phyloP scores from a whole-genome alignment of 768 basidiomycete species.

The Leccinum arenicola region DNA sequence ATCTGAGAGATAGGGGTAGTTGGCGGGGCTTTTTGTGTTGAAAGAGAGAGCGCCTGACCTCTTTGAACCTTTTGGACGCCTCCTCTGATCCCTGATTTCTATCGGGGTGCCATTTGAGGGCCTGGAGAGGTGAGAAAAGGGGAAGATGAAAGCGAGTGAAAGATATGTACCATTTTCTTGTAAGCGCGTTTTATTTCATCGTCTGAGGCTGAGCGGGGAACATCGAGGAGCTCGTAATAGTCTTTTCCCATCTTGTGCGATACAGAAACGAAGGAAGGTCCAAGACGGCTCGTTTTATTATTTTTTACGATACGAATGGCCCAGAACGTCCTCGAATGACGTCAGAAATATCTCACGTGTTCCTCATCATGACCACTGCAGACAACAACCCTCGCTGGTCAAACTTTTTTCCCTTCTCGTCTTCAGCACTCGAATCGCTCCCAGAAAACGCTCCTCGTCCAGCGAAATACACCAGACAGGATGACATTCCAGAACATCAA shows the following conservation, averaged over 20 bases:
- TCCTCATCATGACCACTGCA: conserved; percentile 13
- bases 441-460: conserved; percentile 38
- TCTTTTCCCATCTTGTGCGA: conserved; percentile 63
- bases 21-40: too few relatives aligned
- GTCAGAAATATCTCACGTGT: conserved; percentile 21
- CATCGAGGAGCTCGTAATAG: conserved; percentile 84
- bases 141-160: neutral
- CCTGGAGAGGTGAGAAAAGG: conserved; percentile 39
- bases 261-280: too few relatives aligned
- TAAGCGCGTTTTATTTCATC: conserved; percentile 93
- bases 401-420: conserved; percentile 68
- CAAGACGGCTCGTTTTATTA: neutral
- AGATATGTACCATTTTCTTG: conserved; percentile 77
- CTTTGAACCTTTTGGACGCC: conserved; percentile 88
- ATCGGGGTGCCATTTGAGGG: conserved; percentile 95
- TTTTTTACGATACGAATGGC: conserved; percentile 22
- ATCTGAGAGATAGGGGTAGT: conserved; percentile 45
- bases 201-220: conserved; percentile 69
- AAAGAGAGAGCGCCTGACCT: conserved; percentile 45
- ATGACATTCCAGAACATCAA: conserved; percentile 59
- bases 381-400: conserved; percentile 38
- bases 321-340: conserved; percentile 35
- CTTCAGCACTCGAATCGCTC: conserved; percentile 52
- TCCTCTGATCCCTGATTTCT: conserved; percentile 84
- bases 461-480: conserved; percentile 61